Evolutionary conservation across 1,139 yeast genomes (phyloP), one percentile per base, ranked within the genome.

Genomic region (Pichia sp.): DNA sequence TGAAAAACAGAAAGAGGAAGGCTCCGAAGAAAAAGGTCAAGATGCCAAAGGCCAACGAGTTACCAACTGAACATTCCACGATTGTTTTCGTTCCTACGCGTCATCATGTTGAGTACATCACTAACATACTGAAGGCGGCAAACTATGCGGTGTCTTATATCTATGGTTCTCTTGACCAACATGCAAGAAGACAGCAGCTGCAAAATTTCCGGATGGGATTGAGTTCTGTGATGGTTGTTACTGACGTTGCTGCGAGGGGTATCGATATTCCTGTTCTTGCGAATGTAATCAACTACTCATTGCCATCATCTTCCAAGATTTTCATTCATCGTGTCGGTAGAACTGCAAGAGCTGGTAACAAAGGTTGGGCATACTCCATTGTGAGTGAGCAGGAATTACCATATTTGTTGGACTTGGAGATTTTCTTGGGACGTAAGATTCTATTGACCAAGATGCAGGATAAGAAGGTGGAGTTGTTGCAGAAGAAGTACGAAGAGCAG

Each of bases 191-290:
- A 60, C 85, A 87, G 65, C 99, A 95, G 68, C 76, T 95, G 51
- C 80, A 85, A 66, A 85, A 90, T 64, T 95, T 95, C 71, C 77
- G 96, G 65, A 75, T 84, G 1, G 99, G 98, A 1, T 75, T 87
- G 53, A 84, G 97, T 3, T 82, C 88, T 42, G 70, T 93, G 16
- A 72, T 93, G 69, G 97, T 93, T 8, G 99, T 95, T 55, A 93
- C 99, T 1, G 99, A 93, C 75, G 98, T 93, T 60, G 99, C 99
- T 31, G 99, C 99, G 4, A 87, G 99, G 77, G 99, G 99, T 85
- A 92, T 93, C 61, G 99, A 95, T 82, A 90, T 93, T 62, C 99
- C 99, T 0, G 84, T 93, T 57, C 79, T 93, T 67, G 97, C 98
- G 13, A 92, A 93, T 66, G 99, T 93, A 52, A 79, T 93, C 64